Evolutionary conservation across 2,329 filamentous ascomycete species (phyloP), one percentile per base, ranked within the genome.

Genomic region (Celoporthe dispersa): DNA sequence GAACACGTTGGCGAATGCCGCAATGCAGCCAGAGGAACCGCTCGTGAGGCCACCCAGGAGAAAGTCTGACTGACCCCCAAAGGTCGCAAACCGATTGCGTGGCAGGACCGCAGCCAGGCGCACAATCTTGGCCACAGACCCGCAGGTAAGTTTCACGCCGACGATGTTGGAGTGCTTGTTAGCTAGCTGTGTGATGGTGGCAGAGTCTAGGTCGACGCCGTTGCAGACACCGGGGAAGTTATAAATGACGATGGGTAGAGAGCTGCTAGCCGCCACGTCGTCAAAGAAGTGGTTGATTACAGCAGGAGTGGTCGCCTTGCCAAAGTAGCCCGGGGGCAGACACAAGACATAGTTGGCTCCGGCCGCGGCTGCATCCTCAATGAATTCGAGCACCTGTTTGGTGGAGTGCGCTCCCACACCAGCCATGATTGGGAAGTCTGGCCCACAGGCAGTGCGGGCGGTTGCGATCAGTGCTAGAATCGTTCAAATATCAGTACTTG

Each of bases 21-120:
- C 87, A 64, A 91, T 87, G 73, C 85, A 87, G 12, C 90, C 89
- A 2, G 85, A 83, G 39, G 85, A 86, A 22, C 89, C 89, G 8
- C 86, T 85, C 1, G 84, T 83, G 44, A 91, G 77, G 0, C 86
- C 88, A 2, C 87, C 88, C 64, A 91, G 81, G 33, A 94, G 79
- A 77, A 92, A 94, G 75, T 94, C 92, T 1, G 87, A 88, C 80
- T 94, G 91, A 0, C 92, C 92, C 0, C 90, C 91, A 75, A 88
- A 93, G 0, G 89, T 87, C 1, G 90, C 87, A 76, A 94, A 94
- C 14, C 84, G 78, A 2, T 86, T 82, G 0, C 85, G 78, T 0
- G 84, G 78, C 70, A 91, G 80, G 71, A 82, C 77, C 22, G 82
- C 83, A 8, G 79, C 77, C 4, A 94, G 84, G 11, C 91, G 84